Percentiles rank a stretch among this genome's conserved stretches.
Evolutionary conservation across 2,329 filamentous ascomycete species (phyloP).

Genomic region (Aureobasidium sp.): DNA sequence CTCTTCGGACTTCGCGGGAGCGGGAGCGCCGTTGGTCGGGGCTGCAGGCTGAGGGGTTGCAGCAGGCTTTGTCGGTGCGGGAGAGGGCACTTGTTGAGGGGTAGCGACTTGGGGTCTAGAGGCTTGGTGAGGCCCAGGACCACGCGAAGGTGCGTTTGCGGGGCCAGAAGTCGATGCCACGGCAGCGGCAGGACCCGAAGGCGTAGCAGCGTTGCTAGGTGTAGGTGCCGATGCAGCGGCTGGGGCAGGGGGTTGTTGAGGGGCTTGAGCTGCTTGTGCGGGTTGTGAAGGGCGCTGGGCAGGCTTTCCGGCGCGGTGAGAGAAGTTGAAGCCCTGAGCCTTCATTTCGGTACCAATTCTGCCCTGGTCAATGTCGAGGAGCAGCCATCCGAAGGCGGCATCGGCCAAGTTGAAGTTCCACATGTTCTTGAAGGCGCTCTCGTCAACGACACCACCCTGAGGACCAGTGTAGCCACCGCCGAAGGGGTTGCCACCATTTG

Average conservation of each 20-base stretch:
- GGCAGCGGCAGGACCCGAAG: slow-evolving; percentile 23
- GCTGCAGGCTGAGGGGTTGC: slow-evolving; percentile 14
- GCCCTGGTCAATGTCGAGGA: slow-evolving; percentile 89
- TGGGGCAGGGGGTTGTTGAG: slow-evolving; percentile 33
- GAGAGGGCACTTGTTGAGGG: slow-evolving; percentile 10
- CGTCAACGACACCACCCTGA: slow-evolving; percentile 82
- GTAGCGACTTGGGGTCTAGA: slow-evolving; percentile 9
- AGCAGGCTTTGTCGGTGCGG: slow-evolving; percentile 19
- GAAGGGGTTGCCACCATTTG: slow-evolving; percentile 93
- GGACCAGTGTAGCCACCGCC: slow-evolving; percentile 73
- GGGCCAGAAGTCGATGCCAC: slow-evolving; percentile 24
- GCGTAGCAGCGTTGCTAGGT: slow-evolving; percentile 32
- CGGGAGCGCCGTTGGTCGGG: slow-evolving; percentile 12
- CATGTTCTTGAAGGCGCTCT: slow-evolving; percentile 99
- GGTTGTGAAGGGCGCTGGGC: slow-evolving; percentile 33
- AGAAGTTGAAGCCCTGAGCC: slow-evolving; percentile 98
- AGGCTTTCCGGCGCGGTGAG: slow-evolving; percentile 79
- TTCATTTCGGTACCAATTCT: slow-evolving; percentile 98
- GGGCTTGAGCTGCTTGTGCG: slow-evolving; percentile 28
- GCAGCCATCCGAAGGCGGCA: slow-evolving; percentile 92
- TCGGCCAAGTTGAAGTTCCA: slow-evolving; percentile 99
- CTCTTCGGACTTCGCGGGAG: slow-evolving; percentile 18
- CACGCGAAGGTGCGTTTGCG: slow-evolving; percentile 32
- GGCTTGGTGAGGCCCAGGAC: slow-evolving; percentile 14
- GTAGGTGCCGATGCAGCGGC: slow-evolving; percentile 33